Evolutionary conservation across 176 grass and related monocot species (phyloP).

Genomic region (Secale cereale): DNA sequence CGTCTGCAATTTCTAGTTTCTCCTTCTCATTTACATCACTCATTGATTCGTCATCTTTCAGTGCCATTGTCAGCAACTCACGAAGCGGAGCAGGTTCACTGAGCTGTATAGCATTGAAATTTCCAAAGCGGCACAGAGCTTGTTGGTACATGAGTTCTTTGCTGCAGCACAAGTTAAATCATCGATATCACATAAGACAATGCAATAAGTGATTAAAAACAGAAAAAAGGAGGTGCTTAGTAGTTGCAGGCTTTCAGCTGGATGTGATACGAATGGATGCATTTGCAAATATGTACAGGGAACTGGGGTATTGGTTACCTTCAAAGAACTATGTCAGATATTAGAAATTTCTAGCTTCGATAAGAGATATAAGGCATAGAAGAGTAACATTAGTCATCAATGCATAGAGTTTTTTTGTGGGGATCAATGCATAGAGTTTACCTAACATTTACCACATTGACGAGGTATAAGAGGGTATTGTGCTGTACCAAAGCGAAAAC

Average conservation of each 20-base stretch:
- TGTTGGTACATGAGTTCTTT: slow-evolving; percentile 98
- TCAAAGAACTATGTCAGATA: neutral
- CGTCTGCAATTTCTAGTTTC: slow-evolving; percentile 82
- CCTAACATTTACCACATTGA: slow-evolving; percentile 88
- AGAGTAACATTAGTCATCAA: neutral
- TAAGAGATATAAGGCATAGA: neutral
- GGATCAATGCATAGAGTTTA: slow-evolving; percentile 9
- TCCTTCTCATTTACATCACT: slow-evolving; percentile 55
- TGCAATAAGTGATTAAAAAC: too few relatives aligned
- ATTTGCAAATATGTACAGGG: neutral
- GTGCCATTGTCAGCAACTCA: slow-evolving; percentile 77
- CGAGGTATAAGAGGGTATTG: slow-evolving; percentile 78
- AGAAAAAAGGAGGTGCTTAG: neutral
- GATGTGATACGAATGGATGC: slow-evolving; percentile 4
- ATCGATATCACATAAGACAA: neutral
- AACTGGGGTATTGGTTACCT: neutral
- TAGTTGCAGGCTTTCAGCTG: neutral
- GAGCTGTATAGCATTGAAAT: slow-evolving; percentile 90
- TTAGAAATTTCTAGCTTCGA: neutral
- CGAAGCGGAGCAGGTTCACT: slow-evolving; percentile 80
- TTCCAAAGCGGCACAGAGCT: slow-evolving; percentile 74
- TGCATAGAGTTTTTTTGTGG: neutral
- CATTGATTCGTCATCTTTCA: slow-evolving; percentile 62
- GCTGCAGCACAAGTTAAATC: slow-evolving; percentile 45
- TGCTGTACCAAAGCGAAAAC: slow-evolving; percentile 81